These are phyloP conservation scores for Neostapfia colusana DNA, from an alignment of 176 grass and related monocot genomes.

Conservation along the genomic window DNA sequence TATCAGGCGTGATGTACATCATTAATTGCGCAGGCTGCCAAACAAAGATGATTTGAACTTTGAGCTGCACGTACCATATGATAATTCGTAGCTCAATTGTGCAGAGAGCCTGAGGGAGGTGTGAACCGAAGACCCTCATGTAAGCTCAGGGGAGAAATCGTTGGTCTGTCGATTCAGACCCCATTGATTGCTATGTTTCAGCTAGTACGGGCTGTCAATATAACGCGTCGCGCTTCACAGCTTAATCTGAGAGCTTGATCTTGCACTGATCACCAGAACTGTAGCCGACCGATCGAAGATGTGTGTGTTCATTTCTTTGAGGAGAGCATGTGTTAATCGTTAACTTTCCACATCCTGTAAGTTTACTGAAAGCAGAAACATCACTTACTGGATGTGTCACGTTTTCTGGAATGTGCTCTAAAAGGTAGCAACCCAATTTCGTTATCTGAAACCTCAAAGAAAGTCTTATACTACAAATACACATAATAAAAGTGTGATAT, in stretches of 20 bases:
- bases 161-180: conserved; percentile 9
- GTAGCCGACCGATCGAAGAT: background rate
- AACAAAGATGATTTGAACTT: too few species aligned
- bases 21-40: too few species aligned
- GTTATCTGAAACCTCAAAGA: background rate
- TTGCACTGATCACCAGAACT: background rate
- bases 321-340: background rate
- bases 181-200: background rate
- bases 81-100: too few species aligned
- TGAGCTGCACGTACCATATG: too few species aligned
- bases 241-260: background rate
- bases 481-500: too few species aligned
- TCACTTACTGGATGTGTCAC: background rate
- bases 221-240: background rate
- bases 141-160: background rate
- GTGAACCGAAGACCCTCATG: background rate
- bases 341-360: background rate
- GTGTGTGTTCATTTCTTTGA: background rate
- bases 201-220: conserved; percentile 20
- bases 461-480: too few species aligned
- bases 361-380: conserved; percentile 16
- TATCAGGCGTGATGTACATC: too few species aligned
- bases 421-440: background rate
- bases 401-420: background rate
- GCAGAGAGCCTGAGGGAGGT: too few species aligned